These are phyloP conservation scores for Mariannaea sp. DNA, from an alignment of 2,329 filamentous ascomycete species.

Conservation along the genomic window DNA sequence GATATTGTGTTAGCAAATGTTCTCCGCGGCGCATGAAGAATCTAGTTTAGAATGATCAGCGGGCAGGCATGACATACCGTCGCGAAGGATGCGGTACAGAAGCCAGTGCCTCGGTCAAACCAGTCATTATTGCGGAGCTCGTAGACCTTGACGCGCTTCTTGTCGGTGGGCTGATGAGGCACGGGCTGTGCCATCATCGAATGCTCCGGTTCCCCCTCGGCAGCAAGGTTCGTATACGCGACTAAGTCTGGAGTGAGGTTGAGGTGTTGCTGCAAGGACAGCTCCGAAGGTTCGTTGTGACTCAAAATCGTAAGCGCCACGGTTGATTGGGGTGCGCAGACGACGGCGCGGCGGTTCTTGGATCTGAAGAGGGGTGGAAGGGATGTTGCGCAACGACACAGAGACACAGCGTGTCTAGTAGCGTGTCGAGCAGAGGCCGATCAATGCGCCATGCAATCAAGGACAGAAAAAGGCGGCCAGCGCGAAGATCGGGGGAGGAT, in stretches of 20 bases:
- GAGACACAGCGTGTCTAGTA: conserved; percentile 26
- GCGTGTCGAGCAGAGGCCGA: conserved; percentile 26
- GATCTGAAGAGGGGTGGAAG: conserved; percentile 17
- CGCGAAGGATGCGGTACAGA: conserved; percentile 79
- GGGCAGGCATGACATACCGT: conserved; percentile 62
- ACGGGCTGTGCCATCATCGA: conserved; percentile 74
- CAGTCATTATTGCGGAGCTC: conserved; percentile 98
- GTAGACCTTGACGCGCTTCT: conserved; percentile 94
- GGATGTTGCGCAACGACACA: conserved; percentile 29
- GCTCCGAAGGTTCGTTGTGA: conserved; percentile 56
- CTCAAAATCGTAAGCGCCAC: conserved; percentile 63
- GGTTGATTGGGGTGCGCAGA: conserved; percentile 44
- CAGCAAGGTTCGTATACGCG: conserved; percentile 53
- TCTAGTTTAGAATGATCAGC: conserved; percentile 9
- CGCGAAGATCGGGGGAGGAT: conserved; percentile 24
- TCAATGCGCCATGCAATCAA: conserved; percentile 44
- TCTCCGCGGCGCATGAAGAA: conserved; percentile 18
- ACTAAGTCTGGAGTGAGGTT: conserved; percentile 59
- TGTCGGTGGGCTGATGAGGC: conserved; percentile 70
- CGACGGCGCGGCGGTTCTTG: conserved; percentile 33
- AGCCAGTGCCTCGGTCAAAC: conserved; percentile 96
- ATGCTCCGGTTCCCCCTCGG: conserved; percentile 62
- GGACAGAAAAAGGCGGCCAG: conserved; percentile 21
- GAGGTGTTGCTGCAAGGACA: conserved; percentile 65
- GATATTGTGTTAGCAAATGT: conserved; percentile 36